Conservation (phyloP, 768 basidiomycete species). For the Suillus subaureus region DNA sequence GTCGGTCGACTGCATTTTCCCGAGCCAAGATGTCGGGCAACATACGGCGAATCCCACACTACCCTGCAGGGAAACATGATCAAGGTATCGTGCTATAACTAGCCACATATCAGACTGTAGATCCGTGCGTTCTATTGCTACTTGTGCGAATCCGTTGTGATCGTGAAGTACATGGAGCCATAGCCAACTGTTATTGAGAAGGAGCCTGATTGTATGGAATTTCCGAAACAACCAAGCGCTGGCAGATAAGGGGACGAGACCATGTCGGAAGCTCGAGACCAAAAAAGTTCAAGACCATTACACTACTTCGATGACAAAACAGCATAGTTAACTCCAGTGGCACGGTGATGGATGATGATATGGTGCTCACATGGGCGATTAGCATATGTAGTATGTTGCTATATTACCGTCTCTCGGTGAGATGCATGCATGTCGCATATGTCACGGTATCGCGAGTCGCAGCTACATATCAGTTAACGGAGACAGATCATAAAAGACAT, state of each 20-base stretch:
- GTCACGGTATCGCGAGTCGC: not conserved
- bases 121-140: not conserved
- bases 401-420: not conserved
- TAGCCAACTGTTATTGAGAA: not conserved
- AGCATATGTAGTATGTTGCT: not conserved
- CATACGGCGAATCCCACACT: not conserved
- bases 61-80: not conserved
- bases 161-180: no score
- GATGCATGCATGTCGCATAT: not conserved
- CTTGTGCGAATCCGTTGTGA: not conserved
- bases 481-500: not conserved
- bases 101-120: not conserved
- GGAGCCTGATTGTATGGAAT: not conserved
- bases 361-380: not conserved
- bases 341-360: not conserved
- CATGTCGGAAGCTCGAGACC: not conserved
- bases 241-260: not conserved
- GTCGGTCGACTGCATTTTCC: not conserved
- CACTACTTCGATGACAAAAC: not conserved
- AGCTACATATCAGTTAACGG: not conserved
- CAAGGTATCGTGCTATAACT: not conserved
- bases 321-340: not conserved
- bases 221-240: not conserved
- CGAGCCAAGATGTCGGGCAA: slow-evolving; percentile 2
- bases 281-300: not conserved